phyloP scores from a whole-genome alignment of 768 basidiomycete species.

The Trametes villosa region DNA sequence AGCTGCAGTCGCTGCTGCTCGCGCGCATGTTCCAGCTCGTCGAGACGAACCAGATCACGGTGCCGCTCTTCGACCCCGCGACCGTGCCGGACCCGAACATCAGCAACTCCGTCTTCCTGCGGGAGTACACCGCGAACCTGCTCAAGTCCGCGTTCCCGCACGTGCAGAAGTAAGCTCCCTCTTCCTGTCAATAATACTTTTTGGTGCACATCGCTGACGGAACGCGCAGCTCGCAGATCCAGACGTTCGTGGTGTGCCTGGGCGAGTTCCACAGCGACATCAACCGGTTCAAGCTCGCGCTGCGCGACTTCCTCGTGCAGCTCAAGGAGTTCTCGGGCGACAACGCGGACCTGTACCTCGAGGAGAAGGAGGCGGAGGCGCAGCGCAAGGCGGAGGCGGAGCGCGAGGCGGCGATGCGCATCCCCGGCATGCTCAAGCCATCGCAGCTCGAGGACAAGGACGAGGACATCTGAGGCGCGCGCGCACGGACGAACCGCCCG shows the following conservation, averaged over 20 bases:
- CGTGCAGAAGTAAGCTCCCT: constrained; percentile 74
- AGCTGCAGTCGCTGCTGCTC: constrained; percentile 90
- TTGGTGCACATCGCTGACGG: constrained; percentile 3
- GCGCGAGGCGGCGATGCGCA: constrained; percentile 86
- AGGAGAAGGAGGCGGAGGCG: constrained; percentile 91
- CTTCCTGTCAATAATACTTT: background rate
- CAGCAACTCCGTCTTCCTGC: constrained; percentile 79
- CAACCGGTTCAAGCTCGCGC: constrained; percentile 89
- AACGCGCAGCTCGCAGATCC: constrained; percentile 63
- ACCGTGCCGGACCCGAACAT: constrained; percentile 70
- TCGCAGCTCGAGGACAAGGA: constrained; percentile 94
- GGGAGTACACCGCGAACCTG: constrained; percentile 85
- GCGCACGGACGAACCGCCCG: constrained; percentile 7
- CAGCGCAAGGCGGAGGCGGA: constrained; percentile 81
- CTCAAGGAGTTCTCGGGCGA: constrained; percentile 97
- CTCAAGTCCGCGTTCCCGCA: constrained; percentile 92
- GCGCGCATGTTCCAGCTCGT: constrained; percentile 93
- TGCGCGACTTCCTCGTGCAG: constrained; percentile 97
- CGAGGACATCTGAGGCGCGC: constrained; percentile 66
- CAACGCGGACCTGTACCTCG: constrained; percentile 88
- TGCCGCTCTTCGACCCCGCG: constrained; percentile 83
- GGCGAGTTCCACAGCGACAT: constrained; percentile 78
- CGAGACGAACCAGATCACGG: constrained; percentile 76
- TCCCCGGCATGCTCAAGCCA: constrained; percentile 98
- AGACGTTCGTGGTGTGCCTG: constrained; percentile 68